Percentiles rank a stretch among this genome's conserved stretches.
phyloP scores from a whole-genome alignment of 2,329 filamentous ascomycete species.

The Cercospora sp. region DNA sequence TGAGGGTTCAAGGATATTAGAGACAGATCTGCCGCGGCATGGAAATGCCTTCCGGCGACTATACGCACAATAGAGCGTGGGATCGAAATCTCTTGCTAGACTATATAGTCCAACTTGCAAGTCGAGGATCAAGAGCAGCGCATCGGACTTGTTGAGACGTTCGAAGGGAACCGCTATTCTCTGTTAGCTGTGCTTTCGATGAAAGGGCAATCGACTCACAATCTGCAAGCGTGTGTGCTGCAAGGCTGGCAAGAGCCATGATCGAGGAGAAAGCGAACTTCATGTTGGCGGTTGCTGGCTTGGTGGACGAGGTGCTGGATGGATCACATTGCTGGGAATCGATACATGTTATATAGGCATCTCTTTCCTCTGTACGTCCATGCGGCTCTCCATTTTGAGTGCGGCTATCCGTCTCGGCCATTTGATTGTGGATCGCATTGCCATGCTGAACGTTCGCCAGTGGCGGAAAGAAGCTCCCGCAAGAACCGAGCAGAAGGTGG shows the following conservation, averaged over 20 bases:
- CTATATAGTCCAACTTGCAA: constrained; percentile 61
- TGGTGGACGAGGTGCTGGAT: neutral
- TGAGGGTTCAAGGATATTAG: too few species aligned
- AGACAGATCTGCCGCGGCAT: neutral
- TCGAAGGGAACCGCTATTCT: constrained; percentile 35
- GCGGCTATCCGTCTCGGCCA: neutral
- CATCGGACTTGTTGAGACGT: constrained; percentile 46
- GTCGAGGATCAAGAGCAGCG: constrained; percentile 58
- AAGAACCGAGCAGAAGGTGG: neutral
- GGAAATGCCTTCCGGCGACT: neutral
- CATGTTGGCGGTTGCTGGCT: neutral
- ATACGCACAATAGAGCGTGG: constrained; percentile 56
- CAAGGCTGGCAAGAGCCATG: constrained; percentile 14
- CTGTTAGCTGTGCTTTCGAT: neutral
- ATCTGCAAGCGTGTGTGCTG: constrained; percentile 15
- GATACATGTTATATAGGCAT: neutral
- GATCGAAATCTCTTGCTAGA: constrained; percentile 65
- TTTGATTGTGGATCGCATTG: neutral
- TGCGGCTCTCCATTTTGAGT: neutral
- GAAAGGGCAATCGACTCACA: constrained; percentile 6
- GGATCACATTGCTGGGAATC: neutral
- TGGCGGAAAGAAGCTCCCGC: neutral
- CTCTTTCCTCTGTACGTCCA: neutral
- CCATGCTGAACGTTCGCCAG: neutral
- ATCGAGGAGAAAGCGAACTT: neutral